Conservation (phyloP, 83 land plant genomes). For the Larix sibirica region DNA sequence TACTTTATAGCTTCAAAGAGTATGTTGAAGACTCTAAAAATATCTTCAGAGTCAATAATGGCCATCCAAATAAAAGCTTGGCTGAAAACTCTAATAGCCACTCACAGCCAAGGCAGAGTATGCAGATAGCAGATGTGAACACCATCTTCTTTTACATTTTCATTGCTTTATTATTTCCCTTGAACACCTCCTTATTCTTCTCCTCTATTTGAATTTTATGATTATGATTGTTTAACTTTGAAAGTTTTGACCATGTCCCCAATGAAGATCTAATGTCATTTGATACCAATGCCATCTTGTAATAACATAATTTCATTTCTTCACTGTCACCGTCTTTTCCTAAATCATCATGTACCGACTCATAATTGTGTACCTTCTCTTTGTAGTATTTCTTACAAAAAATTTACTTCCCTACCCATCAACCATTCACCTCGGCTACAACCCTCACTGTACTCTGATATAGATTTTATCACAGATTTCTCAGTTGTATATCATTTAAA, state of each 20-base stretch:
- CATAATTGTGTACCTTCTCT: conserved; percentile 52
- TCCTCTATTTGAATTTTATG: neutral
- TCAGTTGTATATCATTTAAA: neutral
- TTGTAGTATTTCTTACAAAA: conserved; percentile 38
- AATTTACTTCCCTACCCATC: too few species aligned
- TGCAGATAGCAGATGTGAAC: neutral
- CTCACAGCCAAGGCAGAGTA: neutral
- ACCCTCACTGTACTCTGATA: too few species aligned
- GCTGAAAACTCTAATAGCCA: neutral
- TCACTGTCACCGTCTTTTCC: conserved; percentile 74
- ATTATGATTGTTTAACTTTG: neutral
- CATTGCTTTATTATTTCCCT: neutral
- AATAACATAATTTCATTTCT: conserved; percentile 66
- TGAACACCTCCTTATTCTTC: neutral
- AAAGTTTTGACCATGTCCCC: conserved; percentile 21
- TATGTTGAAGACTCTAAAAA: too few species aligned
- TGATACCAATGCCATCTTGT: conserved; percentile 47
- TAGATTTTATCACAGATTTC: neutral
- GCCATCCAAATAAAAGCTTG: neutral
- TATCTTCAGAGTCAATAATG: neutral
- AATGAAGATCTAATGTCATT: conserved; percentile 51
- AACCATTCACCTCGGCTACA: too few species aligned
- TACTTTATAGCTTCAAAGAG: too few species aligned
- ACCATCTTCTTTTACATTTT: neutral
- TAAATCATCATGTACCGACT: conserved; percentile 69